A percentile compares a stretch with the other conserved stretches of the same genome.
Conservation (phyloP, 208 protist genomes). For the Trypanosoma boissoni region DNA sequence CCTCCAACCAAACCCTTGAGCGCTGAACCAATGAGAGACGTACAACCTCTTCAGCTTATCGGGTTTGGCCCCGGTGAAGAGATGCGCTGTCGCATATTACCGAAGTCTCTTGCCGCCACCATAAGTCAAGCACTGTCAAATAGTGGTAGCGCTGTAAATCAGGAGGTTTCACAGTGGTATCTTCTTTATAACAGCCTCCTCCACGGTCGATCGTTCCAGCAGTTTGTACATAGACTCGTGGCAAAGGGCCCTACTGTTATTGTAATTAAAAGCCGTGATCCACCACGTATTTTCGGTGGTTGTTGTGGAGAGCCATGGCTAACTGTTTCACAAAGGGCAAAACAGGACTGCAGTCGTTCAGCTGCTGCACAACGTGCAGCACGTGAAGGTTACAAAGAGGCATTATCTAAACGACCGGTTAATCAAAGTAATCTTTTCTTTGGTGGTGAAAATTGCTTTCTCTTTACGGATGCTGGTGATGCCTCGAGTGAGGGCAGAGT, state of each 20-base stretch:
- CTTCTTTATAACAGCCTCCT: conserved; percentile 56
- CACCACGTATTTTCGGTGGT: conserved; percentile 41
- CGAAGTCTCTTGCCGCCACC: conserved; percentile 12
- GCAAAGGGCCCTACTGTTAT: conserved; percentile 46
- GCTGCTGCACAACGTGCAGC: conserved; percentile 38
- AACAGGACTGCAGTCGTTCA: conserved; percentile 37
- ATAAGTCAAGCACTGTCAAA: conserved; percentile 32
- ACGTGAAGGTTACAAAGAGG: conserved; percentile 34
- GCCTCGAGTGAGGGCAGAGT: conserved; percentile 14
- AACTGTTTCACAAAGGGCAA: conserved; percentile 48
- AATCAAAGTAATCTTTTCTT: conserved; percentile 68
- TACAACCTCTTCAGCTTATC: not conserved
- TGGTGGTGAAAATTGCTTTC: conserved; percentile 54
- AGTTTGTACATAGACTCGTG: conserved; percentile 39
- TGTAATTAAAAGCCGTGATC: conserved; percentile 37
- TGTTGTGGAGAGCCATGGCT: conserved; percentile 64
- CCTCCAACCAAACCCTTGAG: no score
- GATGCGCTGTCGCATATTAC: conserved; percentile 4
- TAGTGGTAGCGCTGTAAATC: conserved; percentile 20
- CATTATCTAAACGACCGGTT: conserved; percentile 18
- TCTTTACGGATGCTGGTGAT: conserved; percentile 28
- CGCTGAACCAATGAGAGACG: not conserved
- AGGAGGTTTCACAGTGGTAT: conserved; percentile 41
- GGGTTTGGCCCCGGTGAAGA: conserved; percentile 15
- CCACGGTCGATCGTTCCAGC: conserved; percentile 66